Conservation (phyloP, 2,329 filamentous ascomycete genomes). For the Emergomyces pasteurianus region DNA sequence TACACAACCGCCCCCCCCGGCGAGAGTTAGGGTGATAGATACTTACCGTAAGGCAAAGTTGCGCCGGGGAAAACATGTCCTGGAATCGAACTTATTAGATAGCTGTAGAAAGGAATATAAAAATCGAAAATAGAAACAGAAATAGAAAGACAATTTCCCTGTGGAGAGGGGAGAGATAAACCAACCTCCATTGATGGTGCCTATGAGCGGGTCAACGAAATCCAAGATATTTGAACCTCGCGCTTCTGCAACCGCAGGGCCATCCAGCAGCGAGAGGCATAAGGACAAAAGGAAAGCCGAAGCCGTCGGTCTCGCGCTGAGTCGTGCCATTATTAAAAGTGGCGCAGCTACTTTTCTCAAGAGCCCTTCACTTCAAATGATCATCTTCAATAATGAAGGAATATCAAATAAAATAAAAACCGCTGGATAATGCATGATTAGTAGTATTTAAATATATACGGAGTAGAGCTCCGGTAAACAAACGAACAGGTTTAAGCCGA, state of each 20-base stretch:
- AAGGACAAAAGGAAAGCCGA: not conserved
- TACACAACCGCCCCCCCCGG: not conserved
- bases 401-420: not conserved
- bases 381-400: not conserved
- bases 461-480: not conserved
- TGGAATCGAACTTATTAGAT: slow-evolving; percentile 5
- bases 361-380: not conserved
- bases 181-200: slow-evolving; percentile 40
- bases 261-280: not conserved
- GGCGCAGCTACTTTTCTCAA: not conserved
- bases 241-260: not conserved
- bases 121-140: too few species aligned
- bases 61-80: slow-evolving; percentile 49
- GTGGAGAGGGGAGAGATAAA: not conserved
- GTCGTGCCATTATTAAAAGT: not conserved
- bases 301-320: not conserved
- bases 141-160: not conserved
- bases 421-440: not conserved
- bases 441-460: not conserved
- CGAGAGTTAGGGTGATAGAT: not conserved
- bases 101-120: not conserved
- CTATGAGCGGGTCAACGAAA: slow-evolving; percentile 42
- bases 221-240: slow-evolving; percentile 19
- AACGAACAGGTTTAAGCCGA: not conserved
- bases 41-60: slow-evolving; percentile 39